A percentile compares a stretch with the other conserved stretches of the same genome.
phyloP scores from a whole-genome alignment of 768 basidiomycete genomes.

The Suillus occidentalis region DNA sequence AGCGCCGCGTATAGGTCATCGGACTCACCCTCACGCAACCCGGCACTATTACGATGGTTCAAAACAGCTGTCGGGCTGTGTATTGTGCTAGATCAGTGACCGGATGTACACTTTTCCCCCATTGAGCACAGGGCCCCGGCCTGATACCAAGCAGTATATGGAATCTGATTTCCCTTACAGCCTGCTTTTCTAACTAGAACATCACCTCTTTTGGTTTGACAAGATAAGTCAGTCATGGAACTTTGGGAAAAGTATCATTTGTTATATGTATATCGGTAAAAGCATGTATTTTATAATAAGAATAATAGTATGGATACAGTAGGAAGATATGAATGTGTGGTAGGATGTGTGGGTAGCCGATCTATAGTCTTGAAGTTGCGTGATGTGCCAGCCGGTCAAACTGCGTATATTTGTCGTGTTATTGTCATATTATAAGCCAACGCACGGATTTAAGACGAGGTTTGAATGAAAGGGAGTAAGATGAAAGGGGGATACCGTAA shows the following conservation, averaged over 20 bases:
- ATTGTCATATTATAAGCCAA: not conserved
- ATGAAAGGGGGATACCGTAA: slow-evolving; percentile 1
- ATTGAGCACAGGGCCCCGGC: not conserved
- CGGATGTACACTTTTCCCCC: not conserved
- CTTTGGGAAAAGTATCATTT: not conserved
- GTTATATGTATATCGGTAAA: not conserved
- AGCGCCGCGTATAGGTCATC: not conserved
- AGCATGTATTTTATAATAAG: not conserved
- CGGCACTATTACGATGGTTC: not conserved
- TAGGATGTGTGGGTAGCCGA: not conserved
- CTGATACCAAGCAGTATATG: not conserved
- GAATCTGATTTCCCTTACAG: not conserved
- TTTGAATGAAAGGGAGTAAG: not conserved
- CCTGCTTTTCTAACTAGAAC: not conserved
- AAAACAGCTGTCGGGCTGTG: not conserved
- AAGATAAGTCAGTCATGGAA: not conserved
- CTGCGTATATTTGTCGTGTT: not conserved
- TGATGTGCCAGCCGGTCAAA: not conserved
- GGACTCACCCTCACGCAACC: not conserved
- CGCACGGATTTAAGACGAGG: not conserved
- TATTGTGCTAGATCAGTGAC: not conserved
- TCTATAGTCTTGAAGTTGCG: not conserved
- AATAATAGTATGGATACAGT: slow-evolving; percentile 7
- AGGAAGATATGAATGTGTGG: not conserved
- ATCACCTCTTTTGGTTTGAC: not conserved